These are phyloP conservation scores for Lentinula raphanica DNA, from an alignment of 768 basidiomycete species.

Conservation along the genomic window DNA sequence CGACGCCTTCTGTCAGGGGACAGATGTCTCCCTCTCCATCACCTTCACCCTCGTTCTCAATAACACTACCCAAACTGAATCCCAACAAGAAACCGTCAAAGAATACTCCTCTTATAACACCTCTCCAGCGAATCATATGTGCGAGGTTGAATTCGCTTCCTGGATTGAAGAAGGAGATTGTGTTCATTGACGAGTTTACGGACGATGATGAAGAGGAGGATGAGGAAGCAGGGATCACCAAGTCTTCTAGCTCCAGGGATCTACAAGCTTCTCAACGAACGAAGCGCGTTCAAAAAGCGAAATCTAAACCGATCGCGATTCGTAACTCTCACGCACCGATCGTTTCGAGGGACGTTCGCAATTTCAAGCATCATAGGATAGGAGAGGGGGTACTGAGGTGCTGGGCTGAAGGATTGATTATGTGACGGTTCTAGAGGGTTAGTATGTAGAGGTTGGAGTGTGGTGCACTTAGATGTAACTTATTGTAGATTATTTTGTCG, in stretches of 20 bases:
- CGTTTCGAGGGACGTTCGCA: conserved; percentile 39
- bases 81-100: neutral
- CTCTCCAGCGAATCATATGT: conserved; percentile 53
- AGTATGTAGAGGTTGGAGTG: too few species aligned
- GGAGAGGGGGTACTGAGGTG: conserved; percentile 46
- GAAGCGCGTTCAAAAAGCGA: neutral
- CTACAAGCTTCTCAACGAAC: neutral
- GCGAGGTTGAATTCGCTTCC: conserved; percentile 64
- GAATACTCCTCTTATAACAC: conserved; percentile 31
- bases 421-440: too few species aligned
- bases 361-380: conserved; percentile 33
- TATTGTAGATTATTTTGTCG: too few species aligned
- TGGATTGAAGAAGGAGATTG: conserved; percentile 62
- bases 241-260: too few species aligned
- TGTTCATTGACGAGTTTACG: conserved; percentile 46
- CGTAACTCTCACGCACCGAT: conserved; percentile 70
- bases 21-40: neutral
- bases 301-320: conserved; percentile 19
- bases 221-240: neutral
- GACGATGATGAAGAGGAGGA: neutral
- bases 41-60: neutral
- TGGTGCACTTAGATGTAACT: too few species aligned
- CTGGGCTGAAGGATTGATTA: conserved; percentile 46
- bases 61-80: neutral
- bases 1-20: neutral